These are phyloP conservation scores for Colletotrichum eremochloae DNA, from an alignment of 2,329 filamentous ascomycete genomes.

Conservation along the genomic window DNA sequence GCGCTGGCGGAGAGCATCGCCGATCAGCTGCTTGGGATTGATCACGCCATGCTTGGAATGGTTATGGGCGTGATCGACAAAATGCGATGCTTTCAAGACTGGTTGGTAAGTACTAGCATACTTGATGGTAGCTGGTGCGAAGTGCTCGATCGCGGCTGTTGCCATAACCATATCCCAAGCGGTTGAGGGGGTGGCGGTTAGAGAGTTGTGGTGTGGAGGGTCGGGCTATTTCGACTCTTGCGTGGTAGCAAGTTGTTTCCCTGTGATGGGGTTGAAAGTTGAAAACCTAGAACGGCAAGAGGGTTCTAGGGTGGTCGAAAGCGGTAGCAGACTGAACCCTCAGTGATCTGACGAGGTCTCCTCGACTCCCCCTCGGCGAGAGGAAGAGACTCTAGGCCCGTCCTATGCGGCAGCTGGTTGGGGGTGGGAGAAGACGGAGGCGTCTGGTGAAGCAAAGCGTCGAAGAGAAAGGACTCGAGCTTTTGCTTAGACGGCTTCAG, in stretches of 20 bases:
- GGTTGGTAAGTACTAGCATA: constrained; percentile 60
- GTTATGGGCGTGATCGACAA: constrained; percentile 53
- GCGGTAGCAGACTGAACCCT: constrained; percentile 92
- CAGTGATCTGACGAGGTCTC: constrained; percentile 93
- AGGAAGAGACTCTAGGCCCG: constrained; percentile 98
- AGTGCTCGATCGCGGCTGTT: constrained; percentile 69
- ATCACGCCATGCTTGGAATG: constrained; percentile 56
- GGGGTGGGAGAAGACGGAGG: constrained; percentile 70
- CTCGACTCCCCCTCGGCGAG: constrained; percentile 99
- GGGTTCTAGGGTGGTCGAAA: constrained; percentile 94
- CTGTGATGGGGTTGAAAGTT: constrained; percentile 34
- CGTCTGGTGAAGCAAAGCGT: constrained; percentile 60
- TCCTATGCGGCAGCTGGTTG: constrained; percentile 99
- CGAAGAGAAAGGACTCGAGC: constrained; percentile 64
- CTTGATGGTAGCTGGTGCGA: constrained; percentile 62
- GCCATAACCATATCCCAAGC: constrained; percentile 75
- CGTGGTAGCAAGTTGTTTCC: constrained; percentile 30
- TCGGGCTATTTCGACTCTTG: constrained; percentile 37
- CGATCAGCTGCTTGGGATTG: constrained; percentile 83
- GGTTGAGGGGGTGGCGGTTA: constrained; percentile 44
- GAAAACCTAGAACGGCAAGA: constrained; percentile 49
- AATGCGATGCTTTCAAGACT: constrained; percentile 60
- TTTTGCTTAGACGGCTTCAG: constrained; percentile 61
- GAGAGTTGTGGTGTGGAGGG: constrained; percentile 39
- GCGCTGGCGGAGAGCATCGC: constrained; percentile 86